Base-by-base conservation (phyloP, 2,329 filamentous ascomycete genomes). In the Talaromyces verruculosus region DNA sequence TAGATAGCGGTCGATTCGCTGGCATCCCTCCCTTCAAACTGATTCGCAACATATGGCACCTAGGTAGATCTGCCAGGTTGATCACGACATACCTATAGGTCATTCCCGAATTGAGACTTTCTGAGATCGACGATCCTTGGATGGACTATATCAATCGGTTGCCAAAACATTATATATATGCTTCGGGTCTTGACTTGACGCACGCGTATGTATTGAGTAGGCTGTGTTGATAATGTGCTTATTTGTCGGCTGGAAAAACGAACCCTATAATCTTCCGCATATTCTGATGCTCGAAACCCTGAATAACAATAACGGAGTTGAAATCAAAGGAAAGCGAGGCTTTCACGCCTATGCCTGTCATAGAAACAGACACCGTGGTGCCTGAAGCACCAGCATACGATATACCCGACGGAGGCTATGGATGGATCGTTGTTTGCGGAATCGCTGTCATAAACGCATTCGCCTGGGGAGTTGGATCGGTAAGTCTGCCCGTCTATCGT, bases 331-430 rank as follows among this genome's bases (percentile, higher is more conserved):
- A 8, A 17, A 57, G 17, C n/a, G 28, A 57, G 11, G 51, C 15
- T 0, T 49, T 49, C 19, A 28, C 45, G 5, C 13, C 45, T 7
- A 28, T 49, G 1, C 10, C 22, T 3, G 4, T 6, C 11, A 4
- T 49, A 15, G 22, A 49, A 28, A 5, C 22, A 49, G 45, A 49
- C 19, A 25, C 19, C 11, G 11, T 22, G 11, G 22, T 49, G 22
- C 22, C 22, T 7, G 19, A 25, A 11, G 11, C 45, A 49, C 13
- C 45, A 49, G 45, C 45, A 15, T 28, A 35, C 25, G 51, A 57
- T 37, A 57, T 57, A 57, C 51, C 51, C 4, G 51, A 57, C 15
- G 51, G 51, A 33, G 30, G 51, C 2, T 57, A 57, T 37, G 51
- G 51, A 57, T 57, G 51, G 51, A 28, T 37, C 3, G 51, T 57